These are phyloP conservation scores for Aspergillus japonicus DNA, from an alignment of 2,329 filamentous ascomycete genomes.

Conservation along the genomic window DNA sequence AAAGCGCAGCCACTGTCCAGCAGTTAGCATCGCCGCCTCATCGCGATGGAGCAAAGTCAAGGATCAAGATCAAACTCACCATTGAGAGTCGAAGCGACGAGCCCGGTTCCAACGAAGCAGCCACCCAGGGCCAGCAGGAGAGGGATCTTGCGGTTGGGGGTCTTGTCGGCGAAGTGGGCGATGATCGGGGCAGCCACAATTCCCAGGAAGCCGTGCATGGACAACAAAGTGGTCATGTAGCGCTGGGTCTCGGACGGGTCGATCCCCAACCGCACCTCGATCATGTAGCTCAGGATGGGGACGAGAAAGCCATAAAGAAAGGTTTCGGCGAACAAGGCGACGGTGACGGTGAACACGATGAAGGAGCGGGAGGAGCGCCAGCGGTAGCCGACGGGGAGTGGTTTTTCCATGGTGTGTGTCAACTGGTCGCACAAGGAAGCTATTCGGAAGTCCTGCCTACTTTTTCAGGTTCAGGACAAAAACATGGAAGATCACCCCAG, in stretches of 20 bases:
- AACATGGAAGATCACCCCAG: not conserved
- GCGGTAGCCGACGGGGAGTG: slow-evolving; percentile 5
- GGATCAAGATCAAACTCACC: slow-evolving; percentile 13
- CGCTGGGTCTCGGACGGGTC: slow-evolving; percentile 26
- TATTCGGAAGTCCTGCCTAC: too few species aligned
- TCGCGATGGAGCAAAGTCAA: not conserved
- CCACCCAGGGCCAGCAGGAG: slow-evolving; percentile 26
- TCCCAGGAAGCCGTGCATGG: slow-evolving; percentile 27
- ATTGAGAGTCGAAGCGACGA: slow-evolving; percentile 22
- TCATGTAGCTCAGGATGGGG: slow-evolving; percentile 34
- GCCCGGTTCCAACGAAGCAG: slow-evolving; percentile 27
- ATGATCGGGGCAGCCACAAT: slow-evolving; percentile 26
- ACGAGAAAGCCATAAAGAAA: slow-evolving; percentile 37
- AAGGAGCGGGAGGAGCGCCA: slow-evolving; percentile 19
- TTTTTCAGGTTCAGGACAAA: too few species aligned
- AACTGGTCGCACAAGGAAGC: too few species aligned
- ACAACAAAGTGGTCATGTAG: slow-evolving; percentile 25
- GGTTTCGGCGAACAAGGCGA: slow-evolving; percentile 26
- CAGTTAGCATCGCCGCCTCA: not conserved
- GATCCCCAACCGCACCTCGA: slow-evolving; percentile 27
- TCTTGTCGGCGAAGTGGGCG: slow-evolving; percentile 30
- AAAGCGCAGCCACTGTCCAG: slow-evolving; percentile 19
- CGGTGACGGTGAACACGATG: slow-evolving; percentile 13
- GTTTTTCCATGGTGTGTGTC: not conserved
- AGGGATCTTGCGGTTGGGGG: slow-evolving; percentile 22